Percentiles rank a stretch among this genome's conserved stretches.
Conservation (phyloP, 306 rosid species). For the Mucuna pruriens region DNA sequence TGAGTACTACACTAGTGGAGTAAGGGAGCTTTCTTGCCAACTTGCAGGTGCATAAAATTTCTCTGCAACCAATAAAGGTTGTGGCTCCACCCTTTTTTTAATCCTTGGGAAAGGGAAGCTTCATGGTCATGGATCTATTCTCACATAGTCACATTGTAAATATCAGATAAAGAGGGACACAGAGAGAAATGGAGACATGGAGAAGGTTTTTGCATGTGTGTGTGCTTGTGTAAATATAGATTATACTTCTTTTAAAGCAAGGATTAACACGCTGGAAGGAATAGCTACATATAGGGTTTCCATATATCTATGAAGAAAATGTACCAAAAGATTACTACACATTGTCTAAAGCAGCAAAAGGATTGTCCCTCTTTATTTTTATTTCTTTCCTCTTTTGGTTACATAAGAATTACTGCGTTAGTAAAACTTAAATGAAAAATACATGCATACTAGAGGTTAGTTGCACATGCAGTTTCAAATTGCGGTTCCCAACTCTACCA, state of each 20-base stretch:
- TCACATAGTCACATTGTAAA: slow-evolving; percentile 32
- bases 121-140: slow-evolving; percentile 49
- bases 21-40: slow-evolving; percentile 70
- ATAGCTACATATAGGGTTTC: slow-evolving; percentile 40
- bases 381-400: slow-evolving; percentile 17
- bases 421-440: not conserved
- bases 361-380: slow-evolving; percentile 37
- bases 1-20: slow-evolving; percentile 55
- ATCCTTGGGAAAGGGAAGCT: slow-evolving; percentile 43
- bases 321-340: slow-evolving; percentile 52
- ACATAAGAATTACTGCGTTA: not conserved
- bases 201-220: slow-evolving; percentile 44
- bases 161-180: slow-evolving; percentile 24
- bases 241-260: slow-evolving; percentile 35
- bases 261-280: slow-evolving; percentile 43
- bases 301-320: slow-evolving; percentile 25
- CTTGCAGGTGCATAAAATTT: slow-evolving; percentile 73
- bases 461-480: not conserved
- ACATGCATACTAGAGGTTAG: not conserved
- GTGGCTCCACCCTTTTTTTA: slow-evolving; percentile 50
- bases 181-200: slow-evolving; percentile 34
- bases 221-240: slow-evolving; percentile 32
- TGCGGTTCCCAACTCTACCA: not conserved
- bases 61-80: slow-evolving; percentile 94
- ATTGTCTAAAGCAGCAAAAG: slow-evolving; percentile 51